phyloP scores from a whole-genome alignment of 2,329 filamentous ascomycete species.

The Eutypa lata region DNA sequence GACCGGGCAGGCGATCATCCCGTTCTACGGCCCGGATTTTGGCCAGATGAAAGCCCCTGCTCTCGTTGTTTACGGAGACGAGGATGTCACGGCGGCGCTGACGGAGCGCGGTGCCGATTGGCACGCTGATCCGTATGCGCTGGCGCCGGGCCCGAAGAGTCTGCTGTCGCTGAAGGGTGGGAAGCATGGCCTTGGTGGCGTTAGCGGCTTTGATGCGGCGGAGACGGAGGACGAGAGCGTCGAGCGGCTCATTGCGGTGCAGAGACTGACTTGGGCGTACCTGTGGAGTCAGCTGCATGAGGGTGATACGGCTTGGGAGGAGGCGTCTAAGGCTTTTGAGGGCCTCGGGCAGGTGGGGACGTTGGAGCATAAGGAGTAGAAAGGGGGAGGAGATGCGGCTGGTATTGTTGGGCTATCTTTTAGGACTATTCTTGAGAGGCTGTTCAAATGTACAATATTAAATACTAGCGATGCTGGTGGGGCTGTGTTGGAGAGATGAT shows the following conservation, averaged over 20 bases:
- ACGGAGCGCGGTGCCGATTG: conserved; percentile 33
- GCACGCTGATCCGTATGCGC: conserved; percentile 35
- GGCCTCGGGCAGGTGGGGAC: conserved; percentile 22
- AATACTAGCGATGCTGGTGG: no score
- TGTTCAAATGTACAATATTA: no score
- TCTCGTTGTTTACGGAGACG: conserved; percentile 37
- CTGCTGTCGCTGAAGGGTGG: conserved; percentile 31
- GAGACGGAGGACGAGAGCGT: conserved; percentile 34
- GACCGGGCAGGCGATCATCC: conserved; percentile 23
- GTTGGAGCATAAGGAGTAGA: conserved; percentile 25
- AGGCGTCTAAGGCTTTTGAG: conserved; percentile 24
- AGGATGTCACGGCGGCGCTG: conserved; percentile 31
- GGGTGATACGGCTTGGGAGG: conserved; percentile 29
- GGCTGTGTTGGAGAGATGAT: no score
- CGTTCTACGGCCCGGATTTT: conserved; percentile 32
- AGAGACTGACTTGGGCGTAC: conserved; percentile 37
- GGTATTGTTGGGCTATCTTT: no score
- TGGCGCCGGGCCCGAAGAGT: conserved; percentile 30
- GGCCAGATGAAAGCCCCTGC: conserved; percentile 31
- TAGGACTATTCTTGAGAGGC: no score
- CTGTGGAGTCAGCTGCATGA: conserved; percentile 33
- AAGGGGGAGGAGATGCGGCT: no score
- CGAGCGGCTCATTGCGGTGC: conserved; percentile 30
- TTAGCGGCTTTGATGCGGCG: conserved; percentile 34
- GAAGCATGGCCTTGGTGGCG: conserved; percentile 35